Percentiles rank a stretch among this genome's conserved stretches.
phyloP scores from a whole-genome alignment of 495 filamentous ascomycete genomes.

The Penicillium psychrofluorescens region DNA sequence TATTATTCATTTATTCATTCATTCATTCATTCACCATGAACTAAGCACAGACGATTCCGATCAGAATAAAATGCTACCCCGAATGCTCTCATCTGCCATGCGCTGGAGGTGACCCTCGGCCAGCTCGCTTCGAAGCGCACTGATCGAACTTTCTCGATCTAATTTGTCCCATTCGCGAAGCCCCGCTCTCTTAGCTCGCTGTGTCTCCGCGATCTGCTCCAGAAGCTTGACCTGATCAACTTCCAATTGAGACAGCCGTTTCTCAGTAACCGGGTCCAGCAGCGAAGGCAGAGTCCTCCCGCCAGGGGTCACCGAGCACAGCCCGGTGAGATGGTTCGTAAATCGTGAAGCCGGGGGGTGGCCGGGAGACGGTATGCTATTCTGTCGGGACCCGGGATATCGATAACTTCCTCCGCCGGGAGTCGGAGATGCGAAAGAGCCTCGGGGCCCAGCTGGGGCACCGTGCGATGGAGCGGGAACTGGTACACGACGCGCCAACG shows the following conservation, averaged over 20 bases:
- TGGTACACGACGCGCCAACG: conserved; percentile 32
- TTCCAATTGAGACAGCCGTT: conserved; percentile 45
- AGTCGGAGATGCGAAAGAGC: conserved; percentile 19
- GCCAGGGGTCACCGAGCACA: conserved; percentile 45
- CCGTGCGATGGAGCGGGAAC: conserved; percentile 19
- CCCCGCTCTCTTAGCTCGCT: conserved; percentile 41
- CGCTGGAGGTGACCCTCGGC: conserved; percentile 54
- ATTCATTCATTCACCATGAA: too few species aligned
- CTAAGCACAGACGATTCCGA: background rate
- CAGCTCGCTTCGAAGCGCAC: conserved; percentile 52
- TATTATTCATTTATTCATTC: too few species aligned
- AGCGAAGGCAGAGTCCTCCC: conserved; percentile 35
- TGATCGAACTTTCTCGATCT: conserved; percentile 52
- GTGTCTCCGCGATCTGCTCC: conserved; percentile 48
- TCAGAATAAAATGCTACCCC: conserved; percentile 38
- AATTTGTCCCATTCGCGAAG: conserved; percentile 54
- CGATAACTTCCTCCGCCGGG: conserved; percentile 26
- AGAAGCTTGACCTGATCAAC: conserved; percentile 48
- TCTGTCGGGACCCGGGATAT: conserved; percentile 36
- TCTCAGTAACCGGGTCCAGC: conserved; percentile 35
- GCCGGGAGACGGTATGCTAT: conserved; percentile 38
- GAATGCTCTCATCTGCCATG: conserved; percentile 46
- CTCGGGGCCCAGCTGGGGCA: conserved; percentile 39
- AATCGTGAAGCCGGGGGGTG: conserved; percentile 47
- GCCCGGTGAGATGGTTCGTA: conserved; percentile 42